phyloP scores from a whole-genome alignment of 2,329 filamentous ascomycete species.

The Sporothrix sp. region DNA sequence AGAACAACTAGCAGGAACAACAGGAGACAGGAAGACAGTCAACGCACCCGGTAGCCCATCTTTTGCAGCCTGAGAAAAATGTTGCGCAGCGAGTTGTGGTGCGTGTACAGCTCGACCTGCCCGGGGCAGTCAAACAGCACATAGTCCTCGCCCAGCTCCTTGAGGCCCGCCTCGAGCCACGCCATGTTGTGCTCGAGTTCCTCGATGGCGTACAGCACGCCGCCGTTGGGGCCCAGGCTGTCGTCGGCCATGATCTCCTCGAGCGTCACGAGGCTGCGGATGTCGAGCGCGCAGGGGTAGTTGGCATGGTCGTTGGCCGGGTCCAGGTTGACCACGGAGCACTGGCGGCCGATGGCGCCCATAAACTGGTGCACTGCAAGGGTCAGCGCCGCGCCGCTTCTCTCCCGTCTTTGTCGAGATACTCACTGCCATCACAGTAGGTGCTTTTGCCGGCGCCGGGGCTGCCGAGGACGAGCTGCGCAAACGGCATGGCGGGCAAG shows the following conservation, averaged over 20 bases:
- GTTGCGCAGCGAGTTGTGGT: slow-evolving; percentile 83
- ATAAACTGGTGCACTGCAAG: slow-evolving; percentile 84
- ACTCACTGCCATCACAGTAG: slow-evolving; percentile 83
- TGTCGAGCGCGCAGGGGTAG: slow-evolving; percentile 84
- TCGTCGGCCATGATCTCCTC: slow-evolving; percentile 95
- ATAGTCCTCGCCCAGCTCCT: slow-evolving; percentile 78
- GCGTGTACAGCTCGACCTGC: slow-evolving; percentile 94
- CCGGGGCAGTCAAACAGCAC: slow-evolving; percentile 93
- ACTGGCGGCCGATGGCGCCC: slow-evolving; percentile 87
- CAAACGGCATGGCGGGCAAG: slow-evolving; percentile 44
- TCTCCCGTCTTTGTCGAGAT: not conserved
- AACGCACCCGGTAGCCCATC: slow-evolving; percentile 80
- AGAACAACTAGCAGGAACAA: too few species aligned
- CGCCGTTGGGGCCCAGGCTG: slow-evolving; percentile 82
- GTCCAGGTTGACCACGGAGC: slow-evolving; percentile 91
- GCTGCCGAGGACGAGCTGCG: slow-evolving; percentile 82
- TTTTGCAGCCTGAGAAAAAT: slow-evolving; percentile 89
- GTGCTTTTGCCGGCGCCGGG: slow-evolving; percentile 95
- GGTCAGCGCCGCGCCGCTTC: not conserved
- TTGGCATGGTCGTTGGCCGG: slow-evolving; percentile 89
- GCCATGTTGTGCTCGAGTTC: slow-evolving; percentile 91
- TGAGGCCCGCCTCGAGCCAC: slow-evolving; percentile 76
- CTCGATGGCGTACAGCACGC: slow-evolving; percentile 85
- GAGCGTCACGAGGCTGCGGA: slow-evolving; percentile 76
- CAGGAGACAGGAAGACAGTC: too few species aligned